phyloP scores from a whole-genome alignment of 371 early-diverging fungal genomes.

The Rhizomucor miehei region DNA sequence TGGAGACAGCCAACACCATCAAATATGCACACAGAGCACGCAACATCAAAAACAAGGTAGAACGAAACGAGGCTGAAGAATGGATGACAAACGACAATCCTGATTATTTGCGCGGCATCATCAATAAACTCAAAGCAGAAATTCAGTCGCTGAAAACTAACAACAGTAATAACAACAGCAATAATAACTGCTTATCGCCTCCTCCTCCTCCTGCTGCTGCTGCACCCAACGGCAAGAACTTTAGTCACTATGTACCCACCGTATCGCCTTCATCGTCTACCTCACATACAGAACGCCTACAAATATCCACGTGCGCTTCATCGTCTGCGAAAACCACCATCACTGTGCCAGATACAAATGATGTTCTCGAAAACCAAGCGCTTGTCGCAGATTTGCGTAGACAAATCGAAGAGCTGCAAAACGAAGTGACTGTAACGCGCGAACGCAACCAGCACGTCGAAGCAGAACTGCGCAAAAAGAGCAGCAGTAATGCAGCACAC shows the following conservation, averaged over 20 bases:
- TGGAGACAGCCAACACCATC: constrained; percentile 92
- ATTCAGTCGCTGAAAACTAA: constrained; percentile 38
- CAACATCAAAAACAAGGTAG: constrained; percentile 81
- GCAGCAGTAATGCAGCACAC: not conserved
- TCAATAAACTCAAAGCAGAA: constrained; percentile 55
- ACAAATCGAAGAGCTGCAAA: constrained; percentile 20
- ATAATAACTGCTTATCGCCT: constrained; percentile 1
- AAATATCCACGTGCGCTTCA: constrained; percentile 10
- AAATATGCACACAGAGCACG: constrained; percentile 90
- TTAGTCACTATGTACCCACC: constrained; percentile 1
- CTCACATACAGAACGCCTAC: constrained; percentile 5
- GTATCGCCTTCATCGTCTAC: constrained; percentile 9
- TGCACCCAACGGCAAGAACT: constrained; percentile 18
- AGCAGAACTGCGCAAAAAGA: constrained; percentile 9
- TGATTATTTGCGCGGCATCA: constrained; percentile 54
- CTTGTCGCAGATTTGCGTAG: constrained; percentile 17
- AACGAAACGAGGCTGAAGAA: constrained; percentile 67
- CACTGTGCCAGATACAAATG: constrained; percentile 4
- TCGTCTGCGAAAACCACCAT: constrained; percentile 23
- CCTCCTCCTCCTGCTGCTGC: constrained; percentile 9
- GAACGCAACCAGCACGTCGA: constrained; percentile 19
- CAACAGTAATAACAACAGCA: too few species aligned
- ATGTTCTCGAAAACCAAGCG: constrained; percentile 8
- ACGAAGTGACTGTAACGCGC: constrained; percentile 16
- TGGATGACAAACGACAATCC: constrained; percentile 59